Evolutionary conservation across 1,284 basidiomycete species (phyloP), one percentile per base, ranked within the genome.

Genomic region (Sphaerobolus stellatus): DNA sequence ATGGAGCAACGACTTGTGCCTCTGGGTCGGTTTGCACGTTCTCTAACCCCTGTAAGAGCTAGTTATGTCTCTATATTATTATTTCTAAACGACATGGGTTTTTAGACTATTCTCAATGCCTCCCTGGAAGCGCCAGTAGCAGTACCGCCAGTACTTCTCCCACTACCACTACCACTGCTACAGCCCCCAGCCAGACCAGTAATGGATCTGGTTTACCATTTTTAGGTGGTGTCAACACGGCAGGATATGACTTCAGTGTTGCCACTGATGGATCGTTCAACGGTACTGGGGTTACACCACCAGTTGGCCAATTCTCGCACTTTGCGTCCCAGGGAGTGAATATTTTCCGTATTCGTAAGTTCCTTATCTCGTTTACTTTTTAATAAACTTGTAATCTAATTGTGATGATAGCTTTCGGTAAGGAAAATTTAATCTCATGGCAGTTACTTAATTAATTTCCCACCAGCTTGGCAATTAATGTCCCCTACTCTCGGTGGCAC

Each of bases 401-500:
- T n/a, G n/a, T n/a, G n/a, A n/a, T 41, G 7, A 41, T 41, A 41
- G 40, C 40, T n/a, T 41, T 41, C 25, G 40, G 40, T 41, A 18
- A 40, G 48, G n/a, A 63, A 58, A 58, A 57, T 68, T 60, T 60
- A 63, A 44, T 64, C 59, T 45, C 18, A 65, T 54, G 63, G 65
- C 66, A n/a, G n/a, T 56, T 14, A 52, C 28, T n/a, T 31, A 27
- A 61, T 64, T 45, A 59, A 64, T 67, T n/a, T 58, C 70, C 67
- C 14, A 6, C 41, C 82, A 24, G 75, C 75, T 2, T 84, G 81
- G 81, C 79, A 81, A 62, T 68, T 79, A 57, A 76, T 81, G 71
- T 78, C 76, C 7, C 76, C 76, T 24, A 68, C 70, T 18, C 59
- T 81, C 20, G 78, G 77, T 46, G 76, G 76, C 11, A 68, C 71